Conservation (phyloP, 495 filamentous ascomycete genomes). For the Trichoderma erinaceum region DNA sequence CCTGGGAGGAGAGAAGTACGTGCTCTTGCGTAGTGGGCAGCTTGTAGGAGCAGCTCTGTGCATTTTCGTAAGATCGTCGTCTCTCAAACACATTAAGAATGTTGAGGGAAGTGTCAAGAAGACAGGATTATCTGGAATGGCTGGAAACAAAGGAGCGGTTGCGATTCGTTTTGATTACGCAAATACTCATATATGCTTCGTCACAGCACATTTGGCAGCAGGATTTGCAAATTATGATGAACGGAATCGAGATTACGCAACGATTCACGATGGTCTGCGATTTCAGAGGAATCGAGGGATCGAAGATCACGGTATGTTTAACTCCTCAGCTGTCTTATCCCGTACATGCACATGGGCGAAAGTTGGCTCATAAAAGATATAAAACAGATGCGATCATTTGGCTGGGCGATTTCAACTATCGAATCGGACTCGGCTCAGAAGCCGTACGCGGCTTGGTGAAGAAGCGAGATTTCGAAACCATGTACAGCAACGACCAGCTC, state of each 20-base stretch:
- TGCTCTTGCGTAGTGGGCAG: slow-evolving; percentile 84
- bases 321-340: not conserved
- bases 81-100: slow-evolving; percentile 78
- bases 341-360: not conserved
- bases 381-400: slow-evolving; percentile 74
- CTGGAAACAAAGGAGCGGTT: slow-evolving; percentile 96
- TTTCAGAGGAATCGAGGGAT: slow-evolving; percentile 89
- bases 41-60: slow-evolving; percentile 89
- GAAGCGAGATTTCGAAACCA: slow-evolving; percentile 60
- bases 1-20: slow-evolving; percentile 67
- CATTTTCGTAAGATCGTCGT: slow-evolving; percentile 77
- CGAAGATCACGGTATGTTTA: slow-evolving; percentile 65
- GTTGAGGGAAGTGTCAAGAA: slow-evolving; percentile 96
- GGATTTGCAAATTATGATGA: slow-evolving; percentile 98
- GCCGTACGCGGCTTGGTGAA: slow-evolving; percentile 68
- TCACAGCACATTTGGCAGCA: slow-evolving; percentile 93
- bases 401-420: slow-evolving; percentile 98
- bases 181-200: slow-evolving; percentile 89
- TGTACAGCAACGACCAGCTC: slow-evolving; percentile 95
- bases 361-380: not conserved
- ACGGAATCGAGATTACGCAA: slow-evolving; percentile 84
- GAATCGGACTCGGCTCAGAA: slow-evolving; percentile 80
- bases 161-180: slow-evolving; percentile 94
- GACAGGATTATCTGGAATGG: slow-evolving; percentile 95
- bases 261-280: slow-evolving; percentile 77